Percentiles rank a stretch among this genome's conserved stretches.
Conservation (phyloP, 768 basidiomycete species). For the Scleroderma citrinum region DNA sequence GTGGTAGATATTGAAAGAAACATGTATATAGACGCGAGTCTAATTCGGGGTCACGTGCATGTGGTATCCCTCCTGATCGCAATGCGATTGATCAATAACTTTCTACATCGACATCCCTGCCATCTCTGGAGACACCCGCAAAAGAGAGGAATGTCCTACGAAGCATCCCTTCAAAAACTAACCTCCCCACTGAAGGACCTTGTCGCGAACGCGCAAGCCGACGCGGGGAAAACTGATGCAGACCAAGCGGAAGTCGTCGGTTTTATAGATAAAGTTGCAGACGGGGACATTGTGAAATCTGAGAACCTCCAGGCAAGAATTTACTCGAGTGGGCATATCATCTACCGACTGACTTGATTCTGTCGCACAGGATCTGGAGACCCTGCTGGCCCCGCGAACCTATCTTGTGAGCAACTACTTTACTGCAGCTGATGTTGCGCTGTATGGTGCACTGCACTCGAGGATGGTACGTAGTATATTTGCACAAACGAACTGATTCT, state of each 20-base stretch:
- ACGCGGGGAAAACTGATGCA: constrained; percentile 50
- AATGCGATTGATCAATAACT: constrained; percentile 6
- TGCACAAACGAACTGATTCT: not conserved
- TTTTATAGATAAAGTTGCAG: constrained; percentile 66
- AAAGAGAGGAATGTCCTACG: constrained; percentile 46
- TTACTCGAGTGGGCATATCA: not conserved
- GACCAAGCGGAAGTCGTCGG: constrained; percentile 57
- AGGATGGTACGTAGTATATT: constrained; percentile 50
- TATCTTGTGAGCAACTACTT: constrained; percentile 82
- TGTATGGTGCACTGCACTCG: constrained; percentile 88
- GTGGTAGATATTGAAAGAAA: not conserved
- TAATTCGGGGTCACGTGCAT: no score
- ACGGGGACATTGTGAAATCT: constrained; percentile 41
- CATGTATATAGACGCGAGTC: no score
- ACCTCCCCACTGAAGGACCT: constrained; percentile 48
- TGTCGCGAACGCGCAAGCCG: constrained; percentile 33
- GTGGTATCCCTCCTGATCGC: no score
- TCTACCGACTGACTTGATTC: not conserved
- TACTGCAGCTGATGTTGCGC: constrained; percentile 84
- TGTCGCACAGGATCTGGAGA: constrained; percentile 57
- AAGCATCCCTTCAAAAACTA: constrained; percentile 43
- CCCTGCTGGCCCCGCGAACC: constrained; percentile 66
- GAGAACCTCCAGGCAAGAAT: constrained; percentile 46
- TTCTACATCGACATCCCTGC: constrained; percentile 15
- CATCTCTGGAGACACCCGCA: constrained; percentile 9